Conservation (phyloP, 2,329 filamentous ascomycete genomes). For the Fusarium sp. region DNA sequence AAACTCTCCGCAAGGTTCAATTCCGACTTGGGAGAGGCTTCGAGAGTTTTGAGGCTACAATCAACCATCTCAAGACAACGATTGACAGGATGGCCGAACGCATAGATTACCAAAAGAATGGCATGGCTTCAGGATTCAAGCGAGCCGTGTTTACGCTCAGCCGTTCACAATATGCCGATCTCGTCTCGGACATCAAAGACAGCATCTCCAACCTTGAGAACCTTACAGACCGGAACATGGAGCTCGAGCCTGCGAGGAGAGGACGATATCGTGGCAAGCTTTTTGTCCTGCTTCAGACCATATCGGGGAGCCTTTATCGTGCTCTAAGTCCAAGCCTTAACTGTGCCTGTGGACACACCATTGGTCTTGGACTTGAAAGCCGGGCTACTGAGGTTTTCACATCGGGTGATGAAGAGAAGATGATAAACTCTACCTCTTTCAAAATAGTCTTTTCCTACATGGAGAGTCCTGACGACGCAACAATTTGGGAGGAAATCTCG, state of each 20-base stretch:
- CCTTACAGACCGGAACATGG: neutral
- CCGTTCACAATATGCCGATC: conserved; percentile 1
- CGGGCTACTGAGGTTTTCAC: neutral
- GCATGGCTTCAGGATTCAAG: neutral
- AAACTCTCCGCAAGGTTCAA: neutral
- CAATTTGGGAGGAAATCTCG: neutral
- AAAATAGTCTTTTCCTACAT: neutral
- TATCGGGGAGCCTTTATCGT: neutral
- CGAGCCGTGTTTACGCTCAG: neutral
- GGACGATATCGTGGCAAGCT: neutral
- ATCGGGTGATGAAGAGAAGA: fast-evolving
- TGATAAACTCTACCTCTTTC: fast-evolving
- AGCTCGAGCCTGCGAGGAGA: conserved; percentile 1
- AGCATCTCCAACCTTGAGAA: conserved; percentile 8
- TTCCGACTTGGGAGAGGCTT: conserved; percentile 3
- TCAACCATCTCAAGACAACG: neutral
- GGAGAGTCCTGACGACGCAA: fast-evolving
- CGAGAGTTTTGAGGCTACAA: neutral
- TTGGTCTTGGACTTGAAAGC: neutral
- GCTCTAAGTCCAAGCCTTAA: neutral
- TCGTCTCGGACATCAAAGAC: neutral
- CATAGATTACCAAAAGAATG: neutral
- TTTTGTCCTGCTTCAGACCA: neutral
- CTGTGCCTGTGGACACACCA: neutral
- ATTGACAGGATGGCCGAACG: neutral